Evolutionary conservation across 148 eudicot genomes (phyloP), one percentile per base, ranked within the genome.

Genomic region (Silene latifolia): DNA sequence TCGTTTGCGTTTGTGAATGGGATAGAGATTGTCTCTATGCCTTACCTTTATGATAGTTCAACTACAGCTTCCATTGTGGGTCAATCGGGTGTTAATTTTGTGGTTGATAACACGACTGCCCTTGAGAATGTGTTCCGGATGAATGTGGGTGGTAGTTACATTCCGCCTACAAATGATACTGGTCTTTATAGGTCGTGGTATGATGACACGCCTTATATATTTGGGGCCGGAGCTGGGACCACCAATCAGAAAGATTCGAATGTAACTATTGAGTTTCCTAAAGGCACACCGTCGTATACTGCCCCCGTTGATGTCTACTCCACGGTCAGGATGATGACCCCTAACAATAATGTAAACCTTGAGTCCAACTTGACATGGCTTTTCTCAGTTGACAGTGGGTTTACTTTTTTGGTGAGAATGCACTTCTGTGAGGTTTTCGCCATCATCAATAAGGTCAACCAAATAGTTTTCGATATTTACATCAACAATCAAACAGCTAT

Each of bases 81-180:
- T 8, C 82, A 81, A 24, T 71, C 72, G 59, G 67, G 74, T 35
- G n/a, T n/a, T n/a, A 57, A 66, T 0, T 85, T 83, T 76, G 13
- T n/a, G 0, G 83, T 94, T 11, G 90, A 69, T 60, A 94, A 94
- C 76, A 73, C 82, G 64, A 91, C 93, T 47, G 88, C 92, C 12
- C 90, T 94, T 23, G 96, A 94, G 77, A 86, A 85, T 32, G 64
- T 90, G 56, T 90, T 80, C 78, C 76, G 98, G 68, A 69, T 90
- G 72, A 94, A 94, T 82, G 98, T 94, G 47, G 98, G 97, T 35
- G 98, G 98, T n/a, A 85, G 88, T 29, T 87, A 79, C 48, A 94
- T 94, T 78, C 85, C 98, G 0, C 92, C 98, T 17, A 62, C 85
- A 0, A 60, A 76, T 39, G 98, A 91, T 83, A 91, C 98, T 0